phyloP scores from a whole-genome alignment of 192 early-diverging fungal genomes.

The Gryganskiella cystojenkinii region DNA sequence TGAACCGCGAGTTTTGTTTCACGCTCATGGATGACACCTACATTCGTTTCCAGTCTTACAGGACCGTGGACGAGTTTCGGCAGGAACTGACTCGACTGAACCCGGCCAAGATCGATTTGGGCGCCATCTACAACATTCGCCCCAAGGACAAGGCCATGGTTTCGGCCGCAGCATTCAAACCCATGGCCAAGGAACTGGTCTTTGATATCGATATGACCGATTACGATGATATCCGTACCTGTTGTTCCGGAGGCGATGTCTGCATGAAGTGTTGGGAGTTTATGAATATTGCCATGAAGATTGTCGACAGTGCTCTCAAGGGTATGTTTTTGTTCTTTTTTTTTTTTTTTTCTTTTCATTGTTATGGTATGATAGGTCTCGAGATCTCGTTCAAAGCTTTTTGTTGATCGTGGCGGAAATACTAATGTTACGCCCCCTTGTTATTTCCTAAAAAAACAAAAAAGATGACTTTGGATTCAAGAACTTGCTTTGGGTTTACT shows the following conservation, averaged over 20 bases:
- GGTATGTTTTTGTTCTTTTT: conserved; percentile 50
- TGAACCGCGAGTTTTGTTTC: conserved; percentile 94
- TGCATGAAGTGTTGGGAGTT: conserved; percentile 95
- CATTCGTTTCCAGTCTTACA: conserved; percentile 91
- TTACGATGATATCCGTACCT: conserved; percentile 97
- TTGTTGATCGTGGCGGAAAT: too few relatives aligned
- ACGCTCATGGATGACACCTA: conserved; percentile 83
- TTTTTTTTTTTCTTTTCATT: too few relatives aligned
- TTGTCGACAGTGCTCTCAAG: conserved; percentile 80
- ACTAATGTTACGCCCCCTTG: neutral
- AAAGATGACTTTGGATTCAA: conserved; percentile 95
- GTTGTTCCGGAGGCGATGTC: conserved; percentile 90
- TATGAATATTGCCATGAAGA: conserved; percentile 91
- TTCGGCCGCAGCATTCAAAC: conserved; percentile 74
- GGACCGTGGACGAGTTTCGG: conserved; percentile 75
- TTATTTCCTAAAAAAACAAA: neutral
- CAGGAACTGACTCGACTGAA: conserved; percentile 76
- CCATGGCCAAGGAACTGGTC: conserved; percentile 90
- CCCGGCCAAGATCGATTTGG: conserved; percentile 97
- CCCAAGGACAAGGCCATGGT: conserved; percentile 89
- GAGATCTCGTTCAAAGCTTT: too few relatives aligned
- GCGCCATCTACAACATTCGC: conserved; percentile 88
- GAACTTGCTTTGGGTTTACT: conserved; percentile 94
- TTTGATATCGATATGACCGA: conserved; percentile 99
- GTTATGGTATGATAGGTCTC: too few relatives aligned